Conservation (phyloP, 208 protist species). For the Acanthamoeba triangularis region DNA sequence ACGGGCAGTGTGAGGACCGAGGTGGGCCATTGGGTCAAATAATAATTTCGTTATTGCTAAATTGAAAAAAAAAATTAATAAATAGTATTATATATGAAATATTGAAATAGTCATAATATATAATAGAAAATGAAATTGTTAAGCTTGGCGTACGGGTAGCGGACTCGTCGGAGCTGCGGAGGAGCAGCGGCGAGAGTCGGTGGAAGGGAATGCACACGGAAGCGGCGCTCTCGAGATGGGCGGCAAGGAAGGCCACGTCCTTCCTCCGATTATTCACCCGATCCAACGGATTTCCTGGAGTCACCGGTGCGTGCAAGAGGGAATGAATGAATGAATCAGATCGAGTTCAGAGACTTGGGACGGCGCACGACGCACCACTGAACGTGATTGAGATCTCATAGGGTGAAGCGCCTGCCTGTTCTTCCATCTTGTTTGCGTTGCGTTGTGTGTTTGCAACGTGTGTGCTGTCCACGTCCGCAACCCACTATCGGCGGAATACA, state of each 20-base stretch:
- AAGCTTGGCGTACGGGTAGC: background rate
- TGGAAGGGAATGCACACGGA: constrained; percentile 33
- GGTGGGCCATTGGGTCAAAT: no score
- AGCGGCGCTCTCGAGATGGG: background rate
- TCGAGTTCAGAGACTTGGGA: background rate
- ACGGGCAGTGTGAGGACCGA: no score
- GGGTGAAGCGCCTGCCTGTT: background rate
- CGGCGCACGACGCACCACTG: background rate
- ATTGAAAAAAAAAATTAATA: no score
- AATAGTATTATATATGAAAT: no score
- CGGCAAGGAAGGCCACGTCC: background rate
- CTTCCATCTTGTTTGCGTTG: background rate
- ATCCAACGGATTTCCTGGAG: background rate
- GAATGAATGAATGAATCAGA: background rate
- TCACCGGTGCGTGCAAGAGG: background rate
- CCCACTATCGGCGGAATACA: no score
- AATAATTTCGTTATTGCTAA: no score
- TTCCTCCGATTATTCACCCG: background rate
- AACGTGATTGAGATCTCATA: constrained; percentile 6
- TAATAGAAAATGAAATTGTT: no score
- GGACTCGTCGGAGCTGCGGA: background rate
- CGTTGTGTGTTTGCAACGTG: background rate
- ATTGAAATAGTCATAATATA: no score
- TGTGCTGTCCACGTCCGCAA: no score
- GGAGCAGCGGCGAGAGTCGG: background rate